Conservation (phyloP, 2,329 filamentous ascomycete genomes). For the Emergomyces pasteurianus region DNA sequence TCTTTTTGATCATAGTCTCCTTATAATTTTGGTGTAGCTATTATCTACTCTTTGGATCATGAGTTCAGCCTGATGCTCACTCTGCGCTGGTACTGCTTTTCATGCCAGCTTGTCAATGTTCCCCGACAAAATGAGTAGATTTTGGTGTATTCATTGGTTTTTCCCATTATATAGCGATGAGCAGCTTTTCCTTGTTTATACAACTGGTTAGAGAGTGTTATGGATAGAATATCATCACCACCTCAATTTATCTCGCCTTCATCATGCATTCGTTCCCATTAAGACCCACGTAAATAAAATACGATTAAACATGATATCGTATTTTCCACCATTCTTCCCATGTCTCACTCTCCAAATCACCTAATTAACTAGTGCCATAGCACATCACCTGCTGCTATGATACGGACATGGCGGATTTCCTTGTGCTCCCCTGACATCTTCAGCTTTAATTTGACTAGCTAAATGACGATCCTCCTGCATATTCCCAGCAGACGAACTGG, state of each 20-base stretch:
- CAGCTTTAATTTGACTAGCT: not conserved
- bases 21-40: slow-evolving; percentile 1
- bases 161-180: not conserved
- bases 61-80: not conserved
- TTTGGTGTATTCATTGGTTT: too few relatives aligned
- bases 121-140: not conserved
- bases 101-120: not conserved
- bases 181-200: too few relatives aligned
- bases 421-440: not conserved
- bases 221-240: too few relatives aligned
- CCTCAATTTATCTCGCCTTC: too few relatives aligned
- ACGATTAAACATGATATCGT: too few relatives aligned
- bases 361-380: not conserved
- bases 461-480: slow-evolving; percentile 19
- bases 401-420: not conserved
- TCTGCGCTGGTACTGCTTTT: not conserved
- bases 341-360: not conserved
- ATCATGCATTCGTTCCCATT: too few relatives aligned
- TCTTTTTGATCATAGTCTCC: slow-evolving; percentile 2
- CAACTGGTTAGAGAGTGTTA: too few relatives aligned
- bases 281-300: too few relatives aligned
- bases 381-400: not conserved
- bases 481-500: slow-evolving; percentile 29
- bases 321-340: not conserved
- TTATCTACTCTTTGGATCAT: not conserved